phyloP scores from a whole-genome alignment of 1,284 basidiomycete species.

The Papiliotrema fonsecae region DNA sequence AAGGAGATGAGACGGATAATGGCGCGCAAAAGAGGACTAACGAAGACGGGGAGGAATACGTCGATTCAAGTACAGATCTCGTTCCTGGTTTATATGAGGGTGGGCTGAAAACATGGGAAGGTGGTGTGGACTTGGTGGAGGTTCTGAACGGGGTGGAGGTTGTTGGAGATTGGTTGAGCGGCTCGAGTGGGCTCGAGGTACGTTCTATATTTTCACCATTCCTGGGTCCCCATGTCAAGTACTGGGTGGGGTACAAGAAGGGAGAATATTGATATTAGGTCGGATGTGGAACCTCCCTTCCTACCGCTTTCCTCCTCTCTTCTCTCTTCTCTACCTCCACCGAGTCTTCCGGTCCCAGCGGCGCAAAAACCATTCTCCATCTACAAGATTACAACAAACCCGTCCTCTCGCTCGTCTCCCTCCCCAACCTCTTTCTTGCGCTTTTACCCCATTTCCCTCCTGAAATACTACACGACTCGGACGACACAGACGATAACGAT shows the following conservation, averaged over 20 bases:
- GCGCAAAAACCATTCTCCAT: slow-evolving; percentile 58
- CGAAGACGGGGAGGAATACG: slow-evolving; percentile 49
- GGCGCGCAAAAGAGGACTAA: not conserved
- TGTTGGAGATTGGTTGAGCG: slow-evolving; percentile 38
- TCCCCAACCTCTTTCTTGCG: slow-evolving; percentile 80
- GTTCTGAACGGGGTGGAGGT: slow-evolving; percentile 24
- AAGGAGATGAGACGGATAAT: slow-evolving; percentile 8
- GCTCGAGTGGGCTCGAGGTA: slow-evolving; percentile 53
- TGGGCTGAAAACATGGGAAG: slow-evolving; percentile 97
- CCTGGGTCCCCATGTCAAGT: too few species aligned
- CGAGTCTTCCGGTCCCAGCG: slow-evolving; percentile 2
- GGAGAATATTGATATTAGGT: slow-evolving; percentile 53
- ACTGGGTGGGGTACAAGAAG: too few species aligned
- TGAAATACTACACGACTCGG: slow-evolving; percentile 20
- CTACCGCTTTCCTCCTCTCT: slow-evolving; percentile 67
- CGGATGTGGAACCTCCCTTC: slow-evolving; percentile 89
- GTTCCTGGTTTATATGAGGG: slow-evolving; percentile 92
- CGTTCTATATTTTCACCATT: too few species aligned
- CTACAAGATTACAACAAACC: slow-evolving; percentile 90
- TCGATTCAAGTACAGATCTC: slow-evolving; percentile 81
- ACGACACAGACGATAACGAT: slow-evolving; percentile 38
- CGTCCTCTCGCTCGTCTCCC: slow-evolving; percentile 73
- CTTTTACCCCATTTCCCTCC: slow-evolving; percentile 29
- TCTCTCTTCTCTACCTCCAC: slow-evolving; percentile 52
- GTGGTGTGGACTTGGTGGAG: slow-evolving; percentile 76